Evolutionary conservation across 345 rosid species (phyloP).

Genomic region (Salix purpurea): DNA sequence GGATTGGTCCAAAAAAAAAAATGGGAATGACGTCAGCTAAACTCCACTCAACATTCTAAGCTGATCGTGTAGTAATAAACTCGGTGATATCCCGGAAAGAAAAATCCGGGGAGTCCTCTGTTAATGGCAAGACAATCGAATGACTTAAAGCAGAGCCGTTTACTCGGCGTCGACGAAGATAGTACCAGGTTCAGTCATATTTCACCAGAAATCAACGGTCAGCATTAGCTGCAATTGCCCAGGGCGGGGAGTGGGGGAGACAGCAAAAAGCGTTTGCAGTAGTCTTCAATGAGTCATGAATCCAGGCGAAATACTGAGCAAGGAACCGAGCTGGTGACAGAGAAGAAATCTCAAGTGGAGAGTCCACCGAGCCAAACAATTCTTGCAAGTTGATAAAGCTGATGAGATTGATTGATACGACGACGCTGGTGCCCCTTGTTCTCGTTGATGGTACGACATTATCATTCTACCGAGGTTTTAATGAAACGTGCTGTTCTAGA

Average conservation of each 20-base stretch:
- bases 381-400: background rate
- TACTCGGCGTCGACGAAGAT: background rate
- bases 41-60: background rate
- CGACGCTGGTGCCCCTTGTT: background rate
- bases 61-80: too few species aligned
- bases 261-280: background rate
- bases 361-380: background rate
- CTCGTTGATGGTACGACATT: background rate
- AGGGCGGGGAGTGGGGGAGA: background rate
- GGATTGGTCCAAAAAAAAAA: background rate
- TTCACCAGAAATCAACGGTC: background rate
- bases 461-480: background rate
- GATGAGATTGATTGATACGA: background rate
- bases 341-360: background rate
- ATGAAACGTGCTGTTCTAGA: too few species aligned
- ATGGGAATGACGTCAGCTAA: background rate
- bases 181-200: background rate
- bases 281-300: background rate
- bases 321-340: background rate
- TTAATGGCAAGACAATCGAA: background rate
- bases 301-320: background rate
- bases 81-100: background rate
- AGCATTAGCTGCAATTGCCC: background rate
- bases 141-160: background rate
- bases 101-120: background rate